These are phyloP conservation scores for Microbotryum intermedium DNA, from an alignment of 1,284 basidiomycete genomes.

Conservation along the genomic window DNA sequence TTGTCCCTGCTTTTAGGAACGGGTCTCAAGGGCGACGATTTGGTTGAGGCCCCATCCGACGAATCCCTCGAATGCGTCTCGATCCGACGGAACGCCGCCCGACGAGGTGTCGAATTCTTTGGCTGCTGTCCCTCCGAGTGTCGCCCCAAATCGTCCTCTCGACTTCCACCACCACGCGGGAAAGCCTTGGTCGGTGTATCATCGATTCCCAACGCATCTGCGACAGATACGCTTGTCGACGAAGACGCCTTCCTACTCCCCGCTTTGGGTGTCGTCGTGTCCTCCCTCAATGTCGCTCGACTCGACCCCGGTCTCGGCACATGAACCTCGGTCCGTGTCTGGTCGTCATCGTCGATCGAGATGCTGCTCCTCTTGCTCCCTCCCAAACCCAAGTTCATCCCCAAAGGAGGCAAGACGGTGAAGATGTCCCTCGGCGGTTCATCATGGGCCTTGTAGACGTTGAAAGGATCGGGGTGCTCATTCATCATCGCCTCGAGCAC, in stretches of 20 bases:
- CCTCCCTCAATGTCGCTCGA: background rate
- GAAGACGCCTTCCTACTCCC: background rate
- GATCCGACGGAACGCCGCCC: no score
- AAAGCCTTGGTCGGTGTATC: no score
- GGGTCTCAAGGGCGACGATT: no score
- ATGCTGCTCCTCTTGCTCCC: conserved; percentile 2
- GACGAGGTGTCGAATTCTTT: no score
- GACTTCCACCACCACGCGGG: no score
- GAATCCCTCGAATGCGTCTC: no score
- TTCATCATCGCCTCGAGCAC: conserved; percentile 40
- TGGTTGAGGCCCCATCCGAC: no score
- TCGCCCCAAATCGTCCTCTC: no score
- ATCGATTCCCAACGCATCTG: no score
- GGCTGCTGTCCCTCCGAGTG: no score
- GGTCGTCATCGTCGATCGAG: background rate
- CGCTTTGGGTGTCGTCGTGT: background rate
- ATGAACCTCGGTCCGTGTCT: background rate
- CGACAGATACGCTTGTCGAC: background rate
- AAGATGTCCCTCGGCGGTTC: conserved; percentile 22
- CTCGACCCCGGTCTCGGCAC: background rate
- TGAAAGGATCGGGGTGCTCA: conserved; percentile 41
- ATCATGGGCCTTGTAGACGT: conserved; percentile 32
- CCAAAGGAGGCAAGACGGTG: conserved; percentile 24
- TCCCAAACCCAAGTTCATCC: conserved; percentile 18
- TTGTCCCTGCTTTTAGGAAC: no score